These are phyloP conservation scores for Mortierella hygrophila DNA, from an alignment of 192 early-diverging fungal genomes.

Conservation along the genomic window DNA sequence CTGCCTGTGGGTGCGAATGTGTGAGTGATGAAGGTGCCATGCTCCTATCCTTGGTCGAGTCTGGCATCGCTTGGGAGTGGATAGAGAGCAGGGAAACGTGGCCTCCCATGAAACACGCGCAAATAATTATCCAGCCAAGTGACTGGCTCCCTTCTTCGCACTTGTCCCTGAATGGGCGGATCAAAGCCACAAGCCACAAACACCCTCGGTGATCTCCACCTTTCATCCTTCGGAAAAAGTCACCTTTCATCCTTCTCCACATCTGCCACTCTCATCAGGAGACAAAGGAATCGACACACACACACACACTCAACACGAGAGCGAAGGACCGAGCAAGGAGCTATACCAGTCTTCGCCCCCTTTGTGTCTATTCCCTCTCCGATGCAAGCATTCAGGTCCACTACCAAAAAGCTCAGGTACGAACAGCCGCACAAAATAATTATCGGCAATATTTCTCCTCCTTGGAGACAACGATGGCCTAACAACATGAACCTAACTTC, in stretches of 20 bases:
- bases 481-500: no score
- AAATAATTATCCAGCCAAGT: neutral
- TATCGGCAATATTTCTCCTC: neutral
- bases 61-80: constrained; percentile 14
- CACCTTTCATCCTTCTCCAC: neutral
- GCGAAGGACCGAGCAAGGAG: neutral
- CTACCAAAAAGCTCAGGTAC: neutral
- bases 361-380: neutral
- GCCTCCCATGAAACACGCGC: neutral
- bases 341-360: neutral
- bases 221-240: neutral
- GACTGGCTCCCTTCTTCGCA: neutral
- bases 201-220: neutral
- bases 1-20: neutral
- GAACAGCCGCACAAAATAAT: neutral
- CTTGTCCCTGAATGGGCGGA: neutral
- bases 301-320: neutral
- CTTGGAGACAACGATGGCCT: no score
- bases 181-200: constrained; percentile 10
- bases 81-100: no score
- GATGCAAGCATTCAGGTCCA: constrained; percentile 27
- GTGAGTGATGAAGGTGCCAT: constrained; percentile 2
- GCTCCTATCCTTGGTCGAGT: constrained; percentile 27
- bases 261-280: neutral
- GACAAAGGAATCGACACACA: neutral